These are phyloP conservation scores for Ammopiptanthus mongolicus DNA, from an alignment of 306 rosid species.

Conservation along the genomic window DNA sequence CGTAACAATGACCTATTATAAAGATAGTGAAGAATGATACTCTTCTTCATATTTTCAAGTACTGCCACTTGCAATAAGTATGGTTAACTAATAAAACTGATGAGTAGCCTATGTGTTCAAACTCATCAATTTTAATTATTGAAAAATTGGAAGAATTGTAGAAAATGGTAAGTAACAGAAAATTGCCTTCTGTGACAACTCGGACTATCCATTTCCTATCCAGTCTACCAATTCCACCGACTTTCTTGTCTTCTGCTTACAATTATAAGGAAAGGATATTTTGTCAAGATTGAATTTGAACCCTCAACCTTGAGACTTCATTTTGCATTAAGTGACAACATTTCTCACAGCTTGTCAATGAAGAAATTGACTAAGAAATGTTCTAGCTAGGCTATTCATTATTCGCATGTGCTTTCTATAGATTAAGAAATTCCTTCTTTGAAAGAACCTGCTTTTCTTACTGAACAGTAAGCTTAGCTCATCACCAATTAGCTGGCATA, in stretches of 20 bases:
- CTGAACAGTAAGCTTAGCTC: background rate
- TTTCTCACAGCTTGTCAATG: slow-evolving; percentile 21
- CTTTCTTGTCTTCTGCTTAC: background rate
- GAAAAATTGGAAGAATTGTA: background rate
- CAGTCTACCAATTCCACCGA: background rate
- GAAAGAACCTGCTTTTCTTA: background rate
- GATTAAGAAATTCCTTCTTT: slow-evolving; percentile 20
- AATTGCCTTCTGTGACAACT: background rate
- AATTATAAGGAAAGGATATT: slow-evolving; percentile 10
- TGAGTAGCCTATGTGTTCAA: background rate
- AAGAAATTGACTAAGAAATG: slow-evolving; percentile 24
- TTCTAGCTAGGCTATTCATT: background rate
- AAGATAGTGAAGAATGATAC: slow-evolving; percentile 17
- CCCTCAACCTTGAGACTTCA: background rate
- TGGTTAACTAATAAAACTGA: slow-evolving; percentile 14
- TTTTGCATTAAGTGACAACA: background rate
- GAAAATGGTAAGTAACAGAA: background rate
- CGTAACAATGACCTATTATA: background rate
- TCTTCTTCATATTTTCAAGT: slow-evolving; percentile 17
- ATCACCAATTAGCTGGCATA: slow-evolving; percentile 1
- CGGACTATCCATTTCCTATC: background rate
- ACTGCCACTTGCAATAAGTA: slow-evolving; percentile 6
- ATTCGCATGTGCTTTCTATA: slow-evolving; percentile 21
- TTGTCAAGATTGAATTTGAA: background rate
- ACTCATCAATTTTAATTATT: slow-evolving; percentile 19